Evolutionary conservation across 495 filamentous ascomycete genomes (phyloP).

Genomic region (Penicillium desertorum): DNA sequence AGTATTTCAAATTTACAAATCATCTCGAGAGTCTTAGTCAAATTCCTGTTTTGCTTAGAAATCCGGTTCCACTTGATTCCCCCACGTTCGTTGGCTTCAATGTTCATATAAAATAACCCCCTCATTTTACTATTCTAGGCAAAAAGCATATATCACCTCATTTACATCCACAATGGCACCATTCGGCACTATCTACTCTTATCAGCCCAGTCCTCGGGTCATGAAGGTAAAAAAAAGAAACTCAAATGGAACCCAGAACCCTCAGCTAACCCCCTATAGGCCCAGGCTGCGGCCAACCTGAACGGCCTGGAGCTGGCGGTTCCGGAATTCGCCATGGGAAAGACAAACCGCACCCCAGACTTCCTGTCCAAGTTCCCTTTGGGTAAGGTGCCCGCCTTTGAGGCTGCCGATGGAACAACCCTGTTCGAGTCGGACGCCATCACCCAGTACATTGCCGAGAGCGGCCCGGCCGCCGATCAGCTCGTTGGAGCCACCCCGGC

Average conservation of each 20-base stretch:
- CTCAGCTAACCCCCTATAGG: slow-evolving; percentile 30
- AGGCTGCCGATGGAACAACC: slow-evolving; percentile 49
- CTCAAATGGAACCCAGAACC: neutral
- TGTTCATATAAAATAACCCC: neutral
- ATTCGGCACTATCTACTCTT: slow-evolving; percentile 53
- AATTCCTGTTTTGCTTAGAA: slow-evolving; percentile 14
- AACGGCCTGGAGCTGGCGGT: slow-evolving; percentile 49
- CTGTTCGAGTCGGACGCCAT: slow-evolving; percentile 58
- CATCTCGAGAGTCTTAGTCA: too few relatives aligned
- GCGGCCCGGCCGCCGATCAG: slow-evolving; percentile 51
- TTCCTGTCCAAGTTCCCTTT: slow-evolving; percentile 61
- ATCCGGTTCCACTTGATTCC: slow-evolving; percentile 25
- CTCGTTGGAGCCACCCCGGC: slow-evolving; percentile 49
- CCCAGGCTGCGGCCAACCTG: slow-evolving; percentile 51
- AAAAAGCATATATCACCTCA: neutral
- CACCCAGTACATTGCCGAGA: slow-evolving; percentile 52
- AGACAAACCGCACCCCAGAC: slow-evolving; percentile 50
- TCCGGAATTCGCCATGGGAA: slow-evolving; percentile 43
- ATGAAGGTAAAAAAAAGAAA: slow-evolving; percentile 39
- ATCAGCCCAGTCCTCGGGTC: slow-evolving; percentile 49
- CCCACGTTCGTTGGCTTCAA: slow-evolving; percentile 3
- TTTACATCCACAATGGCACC: slow-evolving; percentile 45
- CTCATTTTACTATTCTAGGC: neutral
- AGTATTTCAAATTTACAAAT: too few relatives aligned
- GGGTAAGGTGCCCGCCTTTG: slow-evolving; percentile 60